Percentiles rank a stretch among this genome's conserved stretches.
Conservation (phyloP, 2,329 filamentous ascomycete species). For the Aspergillus piperis region DNA sequence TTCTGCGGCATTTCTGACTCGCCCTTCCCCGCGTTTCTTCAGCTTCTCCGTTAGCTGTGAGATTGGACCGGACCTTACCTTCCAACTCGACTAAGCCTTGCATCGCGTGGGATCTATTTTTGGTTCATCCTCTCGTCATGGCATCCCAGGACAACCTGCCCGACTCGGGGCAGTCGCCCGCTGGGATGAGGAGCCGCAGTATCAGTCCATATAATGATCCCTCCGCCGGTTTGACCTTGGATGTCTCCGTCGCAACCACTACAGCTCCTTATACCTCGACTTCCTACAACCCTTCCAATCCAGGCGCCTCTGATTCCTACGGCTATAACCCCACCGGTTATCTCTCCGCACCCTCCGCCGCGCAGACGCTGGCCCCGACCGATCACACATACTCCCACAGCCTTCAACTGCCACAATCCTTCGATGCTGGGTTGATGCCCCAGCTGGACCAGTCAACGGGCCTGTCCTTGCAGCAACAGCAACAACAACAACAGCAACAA, state of each 20-base stretch:
- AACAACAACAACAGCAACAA: slow-evolving; percentile 16
- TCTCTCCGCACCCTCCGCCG: slow-evolving; percentile 31
- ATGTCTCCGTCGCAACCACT: slow-evolving; percentile 38
- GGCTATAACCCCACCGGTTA: slow-evolving; percentile 38
- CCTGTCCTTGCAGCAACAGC: slow-evolving; percentile 27
- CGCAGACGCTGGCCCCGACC: slow-evolving; percentile 33
- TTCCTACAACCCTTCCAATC: slow-evolving; percentile 28
- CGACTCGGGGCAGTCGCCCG: slow-evolving; percentile 40
- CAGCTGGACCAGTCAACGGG: slow-evolving; percentile 38
- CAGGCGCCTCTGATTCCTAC: slow-evolving; percentile 36
- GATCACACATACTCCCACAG: slow-evolving; percentile 39
- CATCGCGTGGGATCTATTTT: slow-evolving; percentile 27
- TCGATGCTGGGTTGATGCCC: slow-evolving; percentile 39
- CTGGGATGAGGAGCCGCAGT: slow-evolving; percentile 40
- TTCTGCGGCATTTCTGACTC: slow-evolving; percentile 11
- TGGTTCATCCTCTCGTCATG: slow-evolving; percentile 28
- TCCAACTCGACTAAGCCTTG: slow-evolving; percentile 16
- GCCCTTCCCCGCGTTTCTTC: slow-evolving; percentile 13
- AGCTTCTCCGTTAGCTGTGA: slow-evolving; percentile 8
- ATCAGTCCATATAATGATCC: slow-evolving; percentile 45
- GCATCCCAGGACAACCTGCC: slow-evolving; percentile 35
- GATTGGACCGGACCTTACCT: slow-evolving; percentile 16
- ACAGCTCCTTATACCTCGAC: slow-evolving; percentile 35
- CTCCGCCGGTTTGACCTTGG: slow-evolving; percentile 35
- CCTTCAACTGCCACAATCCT: slow-evolving; percentile 38